Conservation (phyloP, 768 basidiomycete species). For the Phylloporus arenicola region DNA sequence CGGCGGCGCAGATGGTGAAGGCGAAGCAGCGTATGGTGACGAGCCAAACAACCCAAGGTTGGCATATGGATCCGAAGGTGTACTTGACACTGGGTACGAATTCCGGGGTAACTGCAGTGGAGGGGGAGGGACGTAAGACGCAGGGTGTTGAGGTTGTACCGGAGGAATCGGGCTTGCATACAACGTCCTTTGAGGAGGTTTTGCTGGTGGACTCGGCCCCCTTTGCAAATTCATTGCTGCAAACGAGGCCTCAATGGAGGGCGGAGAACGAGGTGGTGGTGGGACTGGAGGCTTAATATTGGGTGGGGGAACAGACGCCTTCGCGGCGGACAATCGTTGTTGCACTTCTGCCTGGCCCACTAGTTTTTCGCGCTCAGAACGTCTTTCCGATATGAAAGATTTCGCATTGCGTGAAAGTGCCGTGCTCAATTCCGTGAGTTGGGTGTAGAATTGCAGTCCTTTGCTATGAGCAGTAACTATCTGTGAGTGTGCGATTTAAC, state of each 20-base stretch:
- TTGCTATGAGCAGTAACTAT: slow-evolving; percentile 45
- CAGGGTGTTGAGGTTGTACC: slow-evolving; percentile 21
- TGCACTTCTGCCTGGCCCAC: slow-evolving; percentile 67
- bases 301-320: slow-evolving; percentile 33
- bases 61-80: slow-evolving; percentile 34
- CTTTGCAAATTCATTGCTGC: slow-evolving; percentile 49
- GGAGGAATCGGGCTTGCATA: slow-evolving; percentile 15
- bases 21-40: slow-evolving; percentile 6
- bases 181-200: slow-evolving; percentile 27
- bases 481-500: slow-evolving; percentile 6
- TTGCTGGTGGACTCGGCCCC: slow-evolving; percentile 22
- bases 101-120: slow-evolving; percentile 26
- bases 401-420: slow-evolving; percentile 55
- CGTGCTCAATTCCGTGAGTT: slow-evolving; percentile 59
- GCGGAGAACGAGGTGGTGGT: slow-evolving; percentile 37
- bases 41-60: slow-evolving; percentile 26
- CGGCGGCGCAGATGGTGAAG: slow-evolving; percentile 1
- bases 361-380: slow-evolving; percentile 64
- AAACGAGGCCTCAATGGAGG: slow-evolving; percentile 48
- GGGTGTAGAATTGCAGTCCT: slow-evolving; percentile 84
- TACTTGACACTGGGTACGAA: slow-evolving; percentile 19
- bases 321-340: slow-evolving; percentile 48
- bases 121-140: slow-evolving; percentile 13
- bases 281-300: slow-evolving; percentile 48
- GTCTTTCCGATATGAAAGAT: slow-evolving; percentile 58